Conservation (phyloP, 1,139 yeast species). For the Schwanniomyces etchellsii region DNA sequence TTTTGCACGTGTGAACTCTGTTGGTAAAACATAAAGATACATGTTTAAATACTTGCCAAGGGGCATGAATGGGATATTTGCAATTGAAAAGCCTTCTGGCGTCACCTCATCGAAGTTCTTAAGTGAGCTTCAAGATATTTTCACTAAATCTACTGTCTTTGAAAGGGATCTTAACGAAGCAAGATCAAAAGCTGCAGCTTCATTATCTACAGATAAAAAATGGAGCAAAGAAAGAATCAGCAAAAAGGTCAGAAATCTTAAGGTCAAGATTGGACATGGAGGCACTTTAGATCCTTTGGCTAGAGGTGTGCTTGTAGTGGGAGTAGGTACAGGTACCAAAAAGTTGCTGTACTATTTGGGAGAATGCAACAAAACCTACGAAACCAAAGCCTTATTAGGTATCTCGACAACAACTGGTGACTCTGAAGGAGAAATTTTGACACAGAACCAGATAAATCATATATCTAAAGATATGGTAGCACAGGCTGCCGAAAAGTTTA, state of each 20-base stretch:
- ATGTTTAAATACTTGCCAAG: slow-evolving; percentile 4
- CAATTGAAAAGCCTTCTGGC: slow-evolving; percentile 88
- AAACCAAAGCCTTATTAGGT: slow-evolving; percentile 82
- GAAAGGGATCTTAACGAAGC: slow-evolving; percentile 45
- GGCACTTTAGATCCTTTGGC: slow-evolving; percentile 97
- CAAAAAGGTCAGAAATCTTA: slow-evolving; percentile 45
- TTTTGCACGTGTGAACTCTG: too few relatives aligned
- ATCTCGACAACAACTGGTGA: slow-evolving; percentile 93
- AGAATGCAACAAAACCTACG: slow-evolving; percentile 73
- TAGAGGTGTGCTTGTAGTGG: slow-evolving; percentile 86
- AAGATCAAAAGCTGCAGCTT: slow-evolving; percentile 23
- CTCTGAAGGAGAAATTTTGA: slow-evolving; percentile 75
- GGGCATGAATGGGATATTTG: slow-evolving; percentile 81
- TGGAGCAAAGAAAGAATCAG: slow-evolving; percentile 40
- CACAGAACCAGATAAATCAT: slow-evolving; percentile 52
- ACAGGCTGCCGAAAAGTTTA: slow-evolving; percentile 52
- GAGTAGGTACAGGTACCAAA: slow-evolving; percentile 88
- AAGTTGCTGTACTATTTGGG: slow-evolving; percentile 63
- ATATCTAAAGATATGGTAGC: slow-evolving; percentile 51
- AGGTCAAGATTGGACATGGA: slow-evolving; percentile 94
- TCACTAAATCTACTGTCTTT: slow-evolving; percentile 58
- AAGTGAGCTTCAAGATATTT: slow-evolving; percentile 54
- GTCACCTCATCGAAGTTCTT: slow-evolving; percentile 74
- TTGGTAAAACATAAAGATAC: too few relatives aligned
- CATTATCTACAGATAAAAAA: slow-evolving; percentile 40